Percentiles rank a stretch among this genome's conserved stretches.
Evolutionary conservation across 208 protist genomes (phyloP).

Genomic region (Trypanosoma lewisi): DNA sequence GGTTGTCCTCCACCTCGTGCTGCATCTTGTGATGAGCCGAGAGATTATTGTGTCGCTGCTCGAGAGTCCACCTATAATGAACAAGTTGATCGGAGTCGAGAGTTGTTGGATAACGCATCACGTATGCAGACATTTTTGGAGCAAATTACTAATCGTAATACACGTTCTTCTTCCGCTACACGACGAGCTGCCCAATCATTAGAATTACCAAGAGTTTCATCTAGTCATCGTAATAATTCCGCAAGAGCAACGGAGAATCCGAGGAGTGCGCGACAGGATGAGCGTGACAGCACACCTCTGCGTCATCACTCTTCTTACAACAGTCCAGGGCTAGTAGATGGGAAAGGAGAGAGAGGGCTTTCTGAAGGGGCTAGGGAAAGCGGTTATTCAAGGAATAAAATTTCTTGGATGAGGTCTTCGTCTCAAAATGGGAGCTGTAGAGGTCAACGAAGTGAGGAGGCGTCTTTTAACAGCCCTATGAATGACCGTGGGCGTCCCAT

Average conservation of each 20-base stretch:
- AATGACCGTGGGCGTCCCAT: slow-evolving; percentile 36
- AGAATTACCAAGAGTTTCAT: slow-evolving; percentile 6
- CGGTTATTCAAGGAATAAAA: background rate
- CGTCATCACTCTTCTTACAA: background rate
- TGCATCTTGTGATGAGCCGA: background rate
- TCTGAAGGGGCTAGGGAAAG: background rate
- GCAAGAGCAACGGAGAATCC: background rate
- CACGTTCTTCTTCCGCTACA: slow-evolving; percentile 21
- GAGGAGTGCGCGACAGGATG: background rate
- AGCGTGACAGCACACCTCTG: slow-evolving; percentile 9
- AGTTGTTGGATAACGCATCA: background rate
- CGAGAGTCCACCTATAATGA: background rate
- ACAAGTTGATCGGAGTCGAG: background rate
- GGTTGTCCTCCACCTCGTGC: background rate
- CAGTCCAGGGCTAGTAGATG: background rate
- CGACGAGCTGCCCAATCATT: slow-evolving; percentile 4
- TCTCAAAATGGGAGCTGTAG: background rate
- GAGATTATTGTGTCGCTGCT: background rate
- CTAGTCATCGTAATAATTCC: background rate
- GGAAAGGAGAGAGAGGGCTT: background rate
- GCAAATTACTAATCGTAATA: slow-evolving; percentile 1
- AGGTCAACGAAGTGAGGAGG: background rate
- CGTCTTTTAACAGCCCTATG: background rate
- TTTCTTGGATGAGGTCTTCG: background rate
- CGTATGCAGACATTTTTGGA: slow-evolving; percentile 12